These are phyloP conservation scores for Baorangia bicolor DNA, from an alignment of 768 basidiomycete species.

Conservation along the genomic window DNA sequence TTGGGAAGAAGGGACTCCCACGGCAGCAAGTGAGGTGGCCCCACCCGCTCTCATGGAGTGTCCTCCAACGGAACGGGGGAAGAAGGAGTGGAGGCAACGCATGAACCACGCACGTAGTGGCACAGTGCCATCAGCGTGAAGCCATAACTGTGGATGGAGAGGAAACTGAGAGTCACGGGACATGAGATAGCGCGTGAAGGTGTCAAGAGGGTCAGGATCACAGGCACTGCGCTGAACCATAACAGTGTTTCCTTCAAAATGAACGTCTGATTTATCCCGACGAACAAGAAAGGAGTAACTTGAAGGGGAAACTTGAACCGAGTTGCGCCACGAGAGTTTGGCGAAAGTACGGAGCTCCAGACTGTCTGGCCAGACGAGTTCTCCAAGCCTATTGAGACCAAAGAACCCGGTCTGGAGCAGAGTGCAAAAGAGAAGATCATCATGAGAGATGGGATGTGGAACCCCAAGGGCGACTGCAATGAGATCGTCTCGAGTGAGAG, in stretches of 20 bases:
- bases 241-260: no score
- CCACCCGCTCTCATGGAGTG: neutral
- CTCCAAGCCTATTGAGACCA: no score
- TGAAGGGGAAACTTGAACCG: no score
- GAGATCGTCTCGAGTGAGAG: neutral
- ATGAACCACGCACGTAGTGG: neutral
- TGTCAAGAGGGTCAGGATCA: neutral
- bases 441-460: no score
- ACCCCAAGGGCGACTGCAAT: neutral
- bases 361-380: no score
- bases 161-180: neutral
- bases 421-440: no score
- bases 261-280: no score
- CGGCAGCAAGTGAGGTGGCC: neutral
- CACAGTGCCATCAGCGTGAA: neutral
- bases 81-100: neutral
- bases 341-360: no score
- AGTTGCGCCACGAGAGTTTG: no score
- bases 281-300: no score
- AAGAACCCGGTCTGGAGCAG: no score
- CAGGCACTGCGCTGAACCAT: no score
- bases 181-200: neutral
- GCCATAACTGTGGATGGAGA: neutral
- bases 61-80: neutral
- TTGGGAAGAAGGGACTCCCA: neutral